Conservation (phyloP, 805 yeast genomes). For the Wickerhamomyces pijperi region DNA sequence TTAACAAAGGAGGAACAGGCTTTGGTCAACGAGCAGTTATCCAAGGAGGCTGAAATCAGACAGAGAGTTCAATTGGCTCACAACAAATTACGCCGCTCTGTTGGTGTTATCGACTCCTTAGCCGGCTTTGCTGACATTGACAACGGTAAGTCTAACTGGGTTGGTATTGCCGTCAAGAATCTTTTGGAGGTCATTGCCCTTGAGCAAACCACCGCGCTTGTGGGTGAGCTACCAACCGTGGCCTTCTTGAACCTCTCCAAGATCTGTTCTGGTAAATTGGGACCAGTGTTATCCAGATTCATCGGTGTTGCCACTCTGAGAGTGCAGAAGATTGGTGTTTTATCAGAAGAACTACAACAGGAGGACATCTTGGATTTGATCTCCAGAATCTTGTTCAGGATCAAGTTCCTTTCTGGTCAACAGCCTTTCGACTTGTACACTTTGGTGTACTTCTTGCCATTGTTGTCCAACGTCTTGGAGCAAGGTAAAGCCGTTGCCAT, state of each 20-base stretch:
- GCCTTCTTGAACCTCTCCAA: slow-evolving; percentile 46
- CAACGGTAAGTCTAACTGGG: slow-evolving; percentile 64
- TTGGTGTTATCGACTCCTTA: slow-evolving; percentile 44
- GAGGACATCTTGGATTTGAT: slow-evolving; percentile 45
- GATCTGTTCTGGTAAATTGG: slow-evolving; percentile 41
- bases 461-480: slow-evolving; percentile 56
- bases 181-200: slow-evolving; percentile 33
- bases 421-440: slow-evolving; percentile 57
- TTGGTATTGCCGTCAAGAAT: slow-evolving; percentile 46
- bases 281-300: slow-evolving; percentile 30
- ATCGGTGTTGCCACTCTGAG: slow-evolving; percentile 67
- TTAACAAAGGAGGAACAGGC: slow-evolving; percentile 68
- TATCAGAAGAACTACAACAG: slow-evolving; percentile 34
- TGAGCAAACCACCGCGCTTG: slow-evolving; percentile 22
- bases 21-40: slow-evolving; percentile 49
- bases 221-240: slow-evolving; percentile 33
- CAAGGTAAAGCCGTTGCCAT: slow-evolving; percentile 50
- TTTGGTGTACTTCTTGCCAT: slow-evolving; percentile 65
- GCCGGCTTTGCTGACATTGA: slow-evolving; percentile 38
- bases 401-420: slow-evolving; percentile 67
- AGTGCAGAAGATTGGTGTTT: slow-evolving; percentile 31
- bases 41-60: slow-evolving; percentile 51
- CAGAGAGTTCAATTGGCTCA: slow-evolving; percentile 27
- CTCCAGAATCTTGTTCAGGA: slow-evolving; percentile 60
- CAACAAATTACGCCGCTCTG: slow-evolving; percentile 32